These are phyloP conservation scores for Cicer bijugum DNA, from an alignment of 306 rosid genomes.

Conservation along the genomic window DNA sequence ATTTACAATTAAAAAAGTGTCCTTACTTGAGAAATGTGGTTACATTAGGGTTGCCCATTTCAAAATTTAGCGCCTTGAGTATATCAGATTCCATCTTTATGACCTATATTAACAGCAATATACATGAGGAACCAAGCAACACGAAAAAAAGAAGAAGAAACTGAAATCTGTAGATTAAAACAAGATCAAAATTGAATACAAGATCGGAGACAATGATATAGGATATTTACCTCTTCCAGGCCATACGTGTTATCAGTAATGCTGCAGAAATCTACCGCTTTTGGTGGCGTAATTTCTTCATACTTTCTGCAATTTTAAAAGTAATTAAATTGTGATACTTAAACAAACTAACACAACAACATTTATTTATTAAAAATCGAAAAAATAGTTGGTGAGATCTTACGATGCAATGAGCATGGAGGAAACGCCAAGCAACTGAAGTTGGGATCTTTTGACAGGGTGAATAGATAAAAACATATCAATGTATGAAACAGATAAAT, in stretches of 20 bases:
- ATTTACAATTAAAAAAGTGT: background rate
- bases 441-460: slow-evolving; percentile 47
- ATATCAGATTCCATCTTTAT: slow-evolving; percentile 79
- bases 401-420: slow-evolving; percentile 89
- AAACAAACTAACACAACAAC: background rate
- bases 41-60: slow-evolving; percentile 76
- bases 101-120: slow-evolving; percentile 50
- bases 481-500: slow-evolving; percentile 62
- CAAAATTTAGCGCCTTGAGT: slow-evolving; percentile 67
- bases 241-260: slow-evolving; percentile 76
- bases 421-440: slow-evolving; percentile 80
- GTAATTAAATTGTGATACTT: background rate
- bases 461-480: slow-evolving; percentile 68
- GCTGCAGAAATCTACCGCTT: slow-evolving; percentile 67
- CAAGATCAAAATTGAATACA: background rate
- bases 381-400: slow-evolving; percentile 23
- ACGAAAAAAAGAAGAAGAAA: background rate
- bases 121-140: slow-evolving; percentile 3
- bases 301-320: slow-evolving; percentile 62
- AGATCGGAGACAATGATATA: background rate
- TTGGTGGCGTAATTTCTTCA: slow-evolving; percentile 84
- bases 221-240: slow-evolving; percentile 54
- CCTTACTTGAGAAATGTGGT: slow-evolving; percentile 69
- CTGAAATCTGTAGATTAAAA: background rate
- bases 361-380: background rate